Evolutionary conservation across 208 protist species (phyloP), one percentile per base, ranked within the genome.

Genomic region (Trypanosoma lewisi): DNA sequence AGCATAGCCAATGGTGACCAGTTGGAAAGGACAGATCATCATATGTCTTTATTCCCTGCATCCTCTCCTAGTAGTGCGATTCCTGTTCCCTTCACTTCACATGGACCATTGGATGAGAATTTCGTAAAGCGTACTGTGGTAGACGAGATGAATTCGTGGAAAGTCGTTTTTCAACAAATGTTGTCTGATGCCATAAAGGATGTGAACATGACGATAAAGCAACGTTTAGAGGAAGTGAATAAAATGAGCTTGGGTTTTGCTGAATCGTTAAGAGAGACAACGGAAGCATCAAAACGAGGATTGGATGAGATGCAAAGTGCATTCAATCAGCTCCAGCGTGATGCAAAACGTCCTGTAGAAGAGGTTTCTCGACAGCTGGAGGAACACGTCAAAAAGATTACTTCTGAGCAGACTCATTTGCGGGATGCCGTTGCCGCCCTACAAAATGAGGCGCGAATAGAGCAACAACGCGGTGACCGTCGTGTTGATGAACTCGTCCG

Each of bases 401-500:
- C 39, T 36, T 62, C 56, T 25, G 82, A 88, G 65, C 16, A 89
- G 62, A 55, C 48, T 34, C 47, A 39, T n/a, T 30, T 80, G 37
- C 59, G 73, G 37, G 84, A 88, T 31, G 64, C 77, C 8, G 44
- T 90, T 42, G 44, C 28, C 0, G 68, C 49, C 3, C 12, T 82
- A 1, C 39, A 82, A 63, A 67, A 59, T 47, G 68, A 64, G 17
- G 48, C 68, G 25, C 28, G 58, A 39, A 64, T 71, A 21, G 57
- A 69, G 25, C 63, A 82, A 70, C 70, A 74, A 52, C 80, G 78
- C n/a, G 53, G 53, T 5, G 83, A 79, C 36, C 78, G 75, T 28
- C 85, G 73, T 3, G 50, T 91, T 11, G 77, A 73, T 30, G 77
- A 82, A 23, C 64, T 78, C 9, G 70, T 80, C 11, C 68, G 70